A percentile compares a stretch with the other conserved stretches of the same genome.
These are phyloP conservation scores for Pleurotus ostreatus DNA, from an alignment of 768 basidiomycete genomes.

Conservation along the genomic window DNA sequence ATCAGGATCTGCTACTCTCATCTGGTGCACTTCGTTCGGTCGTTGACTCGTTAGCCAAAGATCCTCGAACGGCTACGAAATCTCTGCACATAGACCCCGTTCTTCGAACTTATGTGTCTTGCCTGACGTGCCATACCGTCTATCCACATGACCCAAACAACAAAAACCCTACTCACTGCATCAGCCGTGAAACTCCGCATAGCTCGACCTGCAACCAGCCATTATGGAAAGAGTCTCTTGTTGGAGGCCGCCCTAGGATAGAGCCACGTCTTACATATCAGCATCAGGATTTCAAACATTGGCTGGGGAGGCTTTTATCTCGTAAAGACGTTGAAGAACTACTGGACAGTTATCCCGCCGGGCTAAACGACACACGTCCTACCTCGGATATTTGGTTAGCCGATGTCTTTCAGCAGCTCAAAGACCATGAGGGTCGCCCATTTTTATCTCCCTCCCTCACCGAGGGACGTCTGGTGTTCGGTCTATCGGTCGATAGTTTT, in stretches of 20 bases:
- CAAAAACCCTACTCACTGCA: conserved; percentile 2
- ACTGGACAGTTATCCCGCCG: not conserved
- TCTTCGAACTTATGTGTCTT: conserved; percentile 16
- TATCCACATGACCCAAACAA: conserved; percentile 13
- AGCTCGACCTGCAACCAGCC: not conserved
- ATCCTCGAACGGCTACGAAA: conserved; percentile 15
- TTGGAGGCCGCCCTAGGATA: not conserved
- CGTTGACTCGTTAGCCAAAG: conserved; percentile 14
- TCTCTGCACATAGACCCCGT: conserved; percentile 18
- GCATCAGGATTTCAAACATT: not conserved
- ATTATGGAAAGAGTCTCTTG: conserved; percentile 2
- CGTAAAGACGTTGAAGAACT: not conserved
- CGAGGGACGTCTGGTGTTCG: not conserved
- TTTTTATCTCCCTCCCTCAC: not conserved
- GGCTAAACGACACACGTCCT: too few species aligned
- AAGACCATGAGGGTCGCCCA: not conserved
- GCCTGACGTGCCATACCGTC: conserved; percentile 19
- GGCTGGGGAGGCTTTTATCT: conserved; percentile 6
- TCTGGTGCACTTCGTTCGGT: not conserved
- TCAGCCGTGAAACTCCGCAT: not conserved
- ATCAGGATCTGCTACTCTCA: conserved; percentile 13
- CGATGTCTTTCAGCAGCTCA: conserved; percentile 1
- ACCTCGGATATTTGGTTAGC: not conserved
- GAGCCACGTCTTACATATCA: not conserved
- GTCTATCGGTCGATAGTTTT: not conserved